Evolutionary conservation across 2,329 filamentous ascomycete species (phyloP), one percentile per base, ranked within the genome.

Genomic region (Tetracladium maxilliforme): DNA sequence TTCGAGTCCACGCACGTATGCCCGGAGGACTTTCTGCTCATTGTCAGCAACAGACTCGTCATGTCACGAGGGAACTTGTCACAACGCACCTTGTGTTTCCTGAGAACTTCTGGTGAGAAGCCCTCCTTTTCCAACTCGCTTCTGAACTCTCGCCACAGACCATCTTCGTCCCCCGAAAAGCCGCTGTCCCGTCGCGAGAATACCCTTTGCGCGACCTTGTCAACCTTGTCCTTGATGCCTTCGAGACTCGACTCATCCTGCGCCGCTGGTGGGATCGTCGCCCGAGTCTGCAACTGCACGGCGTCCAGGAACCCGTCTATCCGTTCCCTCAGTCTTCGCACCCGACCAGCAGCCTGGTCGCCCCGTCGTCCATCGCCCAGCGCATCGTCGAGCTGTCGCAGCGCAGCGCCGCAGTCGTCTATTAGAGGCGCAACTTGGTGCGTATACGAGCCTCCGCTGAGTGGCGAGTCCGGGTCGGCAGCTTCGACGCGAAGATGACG

Each of bases 1-100:
- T 33, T 70, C 62, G 32, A 73, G 56, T 37, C 69, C 61, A 18
- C 64, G 62, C 21, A 74, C 70, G 37, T 74, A 72, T 12, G 68
- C 65, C 32, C 65, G 56, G 14, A 72, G 45, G 7, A 70, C 53
- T 34, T 70, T 64, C 69, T 73, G 29, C 29, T 26, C 15, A 10
- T 22, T 23, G 24, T 26, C 16, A 17, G n/a, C 10, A 9, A 17
- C 9, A 17, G 10, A 7, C 7, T 25, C 14, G 18, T 17, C 16
- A 12, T 26, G 16, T 8, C 18, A 17, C 18, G n/a, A 19, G 14
- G 13, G 23, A n/a, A 19, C 24, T 17, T 9, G 6, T 7, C 10
- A 22, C 6, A 24, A 39, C 53, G 24, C 47, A 72, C 70, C 56
- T 70, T 66, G 48, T 75, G 61, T 31, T 63, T 56, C 19, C 55